Evolutionary conservation across 2,329 filamentous ascomycete species (phyloP).

Genomic region (Trichoderma lentiforme): DNA sequence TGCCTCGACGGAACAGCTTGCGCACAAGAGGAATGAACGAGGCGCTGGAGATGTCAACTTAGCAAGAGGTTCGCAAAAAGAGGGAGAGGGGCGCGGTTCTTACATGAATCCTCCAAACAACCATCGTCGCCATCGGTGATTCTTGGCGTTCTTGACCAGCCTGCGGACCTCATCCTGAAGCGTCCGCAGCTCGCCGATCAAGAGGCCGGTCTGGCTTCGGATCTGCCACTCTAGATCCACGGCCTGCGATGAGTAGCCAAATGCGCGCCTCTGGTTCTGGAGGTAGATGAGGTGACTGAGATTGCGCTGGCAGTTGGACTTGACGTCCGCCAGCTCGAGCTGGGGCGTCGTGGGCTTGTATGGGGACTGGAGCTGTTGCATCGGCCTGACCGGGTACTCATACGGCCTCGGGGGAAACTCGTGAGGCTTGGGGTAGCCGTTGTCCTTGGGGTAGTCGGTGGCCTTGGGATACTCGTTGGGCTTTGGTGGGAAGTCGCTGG

Average conservation of each 20-base stretch:
- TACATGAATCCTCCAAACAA: constrained; percentile 51
- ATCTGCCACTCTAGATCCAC: constrained; percentile 43
- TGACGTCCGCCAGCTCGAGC: constrained; percentile 29
- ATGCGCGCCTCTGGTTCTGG: constrained; percentile 30
- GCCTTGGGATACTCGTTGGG: not conserved
- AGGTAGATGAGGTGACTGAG: constrained; percentile 37
- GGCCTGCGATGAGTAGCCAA: constrained; percentile 30
- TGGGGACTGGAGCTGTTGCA: constrained; percentile 14
- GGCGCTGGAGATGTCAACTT: constrained; percentile 35
- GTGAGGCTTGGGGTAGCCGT: not conserved
- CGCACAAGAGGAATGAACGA: constrained; percentile 52
- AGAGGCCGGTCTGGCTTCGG: constrained; percentile 39
- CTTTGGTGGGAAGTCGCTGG: constrained; percentile 6
- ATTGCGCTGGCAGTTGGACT: constrained; percentile 35
- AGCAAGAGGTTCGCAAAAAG: not conserved
- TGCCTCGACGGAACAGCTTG: constrained; percentile 47
- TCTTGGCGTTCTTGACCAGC: constrained; percentile 44
- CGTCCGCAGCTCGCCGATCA: constrained; percentile 43
- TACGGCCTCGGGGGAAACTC: constrained; percentile 14
- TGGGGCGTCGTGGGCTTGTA: constrained; percentile 6
- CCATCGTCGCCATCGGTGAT: constrained; percentile 51
- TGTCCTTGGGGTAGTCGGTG: not conserved
- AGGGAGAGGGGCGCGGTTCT: constrained; percentile 26
- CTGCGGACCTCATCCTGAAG: constrained; percentile 44
- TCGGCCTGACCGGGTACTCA: constrained; percentile 9